Conservation (phyloP, 495 filamentous ascomycete genomes). For the Aspergillus hancockii region DNA sequence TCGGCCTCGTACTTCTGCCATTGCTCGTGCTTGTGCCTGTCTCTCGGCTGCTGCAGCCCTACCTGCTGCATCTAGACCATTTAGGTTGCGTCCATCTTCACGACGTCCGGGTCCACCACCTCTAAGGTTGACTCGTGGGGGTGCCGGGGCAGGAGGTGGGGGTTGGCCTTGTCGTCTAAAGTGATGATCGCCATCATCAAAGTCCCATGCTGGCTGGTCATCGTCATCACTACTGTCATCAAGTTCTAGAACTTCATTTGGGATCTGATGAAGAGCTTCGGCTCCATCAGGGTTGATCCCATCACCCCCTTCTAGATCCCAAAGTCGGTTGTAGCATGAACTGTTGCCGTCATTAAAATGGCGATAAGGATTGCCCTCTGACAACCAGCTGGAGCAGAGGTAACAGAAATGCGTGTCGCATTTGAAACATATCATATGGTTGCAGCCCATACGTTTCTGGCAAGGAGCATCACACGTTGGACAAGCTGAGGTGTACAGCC, state of each 20-base stretch:
- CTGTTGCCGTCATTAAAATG: slow-evolving; percentile 77
- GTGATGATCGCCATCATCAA: slow-evolving; percentile 33
- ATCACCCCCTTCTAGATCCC: slow-evolving; percentile 87
- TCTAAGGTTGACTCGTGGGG: slow-evolving; percentile 34
- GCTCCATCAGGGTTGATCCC: slow-evolving; percentile 52
- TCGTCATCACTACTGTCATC: slow-evolving; percentile 42
- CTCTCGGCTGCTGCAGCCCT: slow-evolving; percentile 45
- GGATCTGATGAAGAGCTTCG: slow-evolving; percentile 44
- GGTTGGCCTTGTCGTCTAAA: slow-evolving; percentile 28
- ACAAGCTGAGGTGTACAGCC: slow-evolving; percentile 77
- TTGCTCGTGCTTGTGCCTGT: slow-evolving; percentile 46
- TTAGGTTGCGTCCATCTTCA: slow-evolving; percentile 28
- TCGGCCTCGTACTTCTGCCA: slow-evolving; percentile 42
- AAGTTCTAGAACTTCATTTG: slow-evolving; percentile 35
- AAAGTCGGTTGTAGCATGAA: slow-evolving; percentile 78
- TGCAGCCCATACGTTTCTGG: slow-evolving; percentile 92
- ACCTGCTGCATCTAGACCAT: slow-evolving; percentile 38
- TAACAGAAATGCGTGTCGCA: slow-evolving; percentile 96
- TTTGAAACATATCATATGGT: slow-evolving; percentile 94
- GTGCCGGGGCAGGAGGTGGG: slow-evolving; percentile 46
- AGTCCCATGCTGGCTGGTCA: slow-evolving; percentile 29
- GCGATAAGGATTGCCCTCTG: slow-evolving; percentile 74
- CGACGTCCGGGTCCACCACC: slow-evolving; percentile 24
- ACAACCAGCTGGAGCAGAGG: slow-evolving; percentile 86
- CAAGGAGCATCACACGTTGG: slow-evolving; percentile 85